Base-by-base conservation (phyloP, 2,329 filamentous ascomycete species). In the Aspergillus sp. region DNA sequence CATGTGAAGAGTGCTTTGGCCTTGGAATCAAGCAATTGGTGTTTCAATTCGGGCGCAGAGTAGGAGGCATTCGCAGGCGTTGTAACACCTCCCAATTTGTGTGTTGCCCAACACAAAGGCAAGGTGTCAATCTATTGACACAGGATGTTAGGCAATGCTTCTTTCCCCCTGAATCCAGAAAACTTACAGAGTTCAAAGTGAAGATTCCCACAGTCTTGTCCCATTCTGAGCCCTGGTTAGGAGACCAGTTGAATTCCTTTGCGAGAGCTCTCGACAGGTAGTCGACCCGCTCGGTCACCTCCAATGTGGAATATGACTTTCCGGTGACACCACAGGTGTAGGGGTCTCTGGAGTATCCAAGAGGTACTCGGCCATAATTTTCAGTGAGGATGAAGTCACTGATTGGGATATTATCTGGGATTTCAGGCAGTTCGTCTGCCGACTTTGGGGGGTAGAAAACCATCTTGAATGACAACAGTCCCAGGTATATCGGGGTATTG, bases 141-240 rank as follows among this genome's bases (percentile, higher is more conserved):
- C 7, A 35, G n/a, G 13, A n/a, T 19, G 19, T 19, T 4, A 19
- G 19, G 4, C 19, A 19, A 19, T 19, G 13, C 13, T 33, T 29
- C 28, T 33, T 33, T 28, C 5, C 4, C 12, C 6, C 7, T 11
- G 30, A 35, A 37, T 46, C 10, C 6, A 28, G 12, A 27, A 5
- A 29, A 61, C 77, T 47, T 66, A 88, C 85, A 28, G 87, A 88
- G 61, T 94, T 94, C 46, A 90, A 67, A n/a, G 84, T 83, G 68
- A 88, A 94, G 27, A 90, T 71, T 5, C 75, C 84, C 38, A 88
- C 72, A 26, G 90, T 85, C 64, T 90, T 89, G 57, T 93, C 87
- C 84, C 85, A 93, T 61, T 90, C 86, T 0, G 80, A 79, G 9
- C 85, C 87, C 44, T 81, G 65, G 52, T 87, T 83, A 6, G 85